phyloP scores from a whole-genome alignment of 805 yeast species.

The Zygosaccharomyces kombuchaensis region DNA sequence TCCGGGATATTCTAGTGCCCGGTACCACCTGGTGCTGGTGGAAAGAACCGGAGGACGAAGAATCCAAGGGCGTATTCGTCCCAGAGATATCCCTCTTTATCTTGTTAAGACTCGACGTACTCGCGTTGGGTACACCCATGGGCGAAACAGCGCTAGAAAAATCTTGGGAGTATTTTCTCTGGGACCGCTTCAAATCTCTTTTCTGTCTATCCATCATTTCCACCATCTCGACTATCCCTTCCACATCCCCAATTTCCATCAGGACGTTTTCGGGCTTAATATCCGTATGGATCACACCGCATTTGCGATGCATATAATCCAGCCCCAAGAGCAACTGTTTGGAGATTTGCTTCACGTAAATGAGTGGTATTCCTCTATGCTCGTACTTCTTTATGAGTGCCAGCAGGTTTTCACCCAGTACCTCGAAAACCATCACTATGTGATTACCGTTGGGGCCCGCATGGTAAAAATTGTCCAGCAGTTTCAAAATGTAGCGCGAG shows the following conservation, averaged over 20 bases:
- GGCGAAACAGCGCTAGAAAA: slow-evolving; percentile 12
- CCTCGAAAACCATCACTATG: slow-evolving; percentile 96
- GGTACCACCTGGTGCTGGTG: slow-evolving; percentile 17
- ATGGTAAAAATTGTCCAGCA: slow-evolving; percentile 81
- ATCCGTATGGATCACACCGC: slow-evolving; percentile 74
- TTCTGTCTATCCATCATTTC: slow-evolving; percentile 54
- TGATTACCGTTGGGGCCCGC: slow-evolving; percentile 89
- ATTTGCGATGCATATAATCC: slow-evolving; percentile 55
- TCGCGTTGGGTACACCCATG: slow-evolving; percentile 11
- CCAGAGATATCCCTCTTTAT: slow-evolving; percentile 1
- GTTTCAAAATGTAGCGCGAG: slow-evolving; percentile 70
- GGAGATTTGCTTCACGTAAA: slow-evolving; percentile 74
- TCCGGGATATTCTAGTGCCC: slow-evolving; percentile 47
- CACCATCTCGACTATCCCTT: slow-evolving; percentile 63
- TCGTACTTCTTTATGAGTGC: slow-evolving; percentile 75
- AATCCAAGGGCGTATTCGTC: neutral
- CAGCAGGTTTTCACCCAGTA: slow-evolving; percentile 86
- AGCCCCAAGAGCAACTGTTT: slow-evolving; percentile 70
- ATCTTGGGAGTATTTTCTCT: slow-evolving; percentile 36
- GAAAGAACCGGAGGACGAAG: slow-evolving; percentile 5
- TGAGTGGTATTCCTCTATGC: slow-evolving; percentile 74
- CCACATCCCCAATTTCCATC: slow-evolving; percentile 80
- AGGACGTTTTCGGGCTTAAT: slow-evolving; percentile 74
- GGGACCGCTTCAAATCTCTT: slow-evolving; percentile 40
- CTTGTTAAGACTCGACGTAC: slow-evolving; percentile 3